phyloP scores from a whole-genome alignment of 176 grass and related monocot species.

The Oryza punctata region DNA sequence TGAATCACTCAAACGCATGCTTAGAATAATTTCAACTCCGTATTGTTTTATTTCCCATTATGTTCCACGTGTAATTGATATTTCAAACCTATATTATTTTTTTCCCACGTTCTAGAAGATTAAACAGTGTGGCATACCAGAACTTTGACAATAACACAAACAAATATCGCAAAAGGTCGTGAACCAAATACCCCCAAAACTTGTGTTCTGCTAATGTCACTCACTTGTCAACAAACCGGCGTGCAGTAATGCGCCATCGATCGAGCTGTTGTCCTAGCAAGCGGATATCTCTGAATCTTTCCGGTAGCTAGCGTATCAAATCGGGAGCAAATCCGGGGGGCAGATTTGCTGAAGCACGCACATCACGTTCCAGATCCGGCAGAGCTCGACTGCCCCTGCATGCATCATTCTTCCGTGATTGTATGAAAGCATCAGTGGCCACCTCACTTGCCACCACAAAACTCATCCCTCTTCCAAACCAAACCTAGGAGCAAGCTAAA shows the following conservation, averaged over 20 bases:
- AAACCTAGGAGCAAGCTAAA: conserved; percentile 39
- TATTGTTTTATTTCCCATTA: too few species aligned
- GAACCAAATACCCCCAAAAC: too few species aligned
- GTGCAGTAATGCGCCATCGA: conserved; percentile 31
- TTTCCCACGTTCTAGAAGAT: too few species aligned
- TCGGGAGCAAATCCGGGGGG: conserved; percentile 41
- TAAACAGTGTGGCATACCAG: too few species aligned
- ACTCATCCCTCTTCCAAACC: neutral
- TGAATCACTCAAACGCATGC: too few species aligned
- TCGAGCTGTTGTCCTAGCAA: conserved; percentile 20
- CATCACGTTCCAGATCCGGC: conserved; percentile 21
- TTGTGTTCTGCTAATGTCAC: too few species aligned
- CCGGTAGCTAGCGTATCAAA: conserved; percentile 36
- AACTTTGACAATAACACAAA: too few species aligned
- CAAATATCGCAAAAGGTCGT: too few species aligned
- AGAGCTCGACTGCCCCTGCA: neutral
- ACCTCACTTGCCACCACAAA: conserved; percentile 15
- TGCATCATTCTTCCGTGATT: neutral
- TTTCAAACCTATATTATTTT: too few species aligned
- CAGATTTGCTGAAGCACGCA: conserved; percentile 39
- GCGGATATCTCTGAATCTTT: conserved; percentile 36
- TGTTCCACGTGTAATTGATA: too few species aligned
- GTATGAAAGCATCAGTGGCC: conserved; percentile 9
- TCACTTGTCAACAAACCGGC: too few species aligned
- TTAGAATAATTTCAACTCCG: too few species aligned